A percentile compares a stretch with the other conserved stretches of the same genome.
phyloP scores from a whole-genome alignment of 2,329 filamentous ascomycete genomes.

The Aspergillus arachidicola region DNA sequence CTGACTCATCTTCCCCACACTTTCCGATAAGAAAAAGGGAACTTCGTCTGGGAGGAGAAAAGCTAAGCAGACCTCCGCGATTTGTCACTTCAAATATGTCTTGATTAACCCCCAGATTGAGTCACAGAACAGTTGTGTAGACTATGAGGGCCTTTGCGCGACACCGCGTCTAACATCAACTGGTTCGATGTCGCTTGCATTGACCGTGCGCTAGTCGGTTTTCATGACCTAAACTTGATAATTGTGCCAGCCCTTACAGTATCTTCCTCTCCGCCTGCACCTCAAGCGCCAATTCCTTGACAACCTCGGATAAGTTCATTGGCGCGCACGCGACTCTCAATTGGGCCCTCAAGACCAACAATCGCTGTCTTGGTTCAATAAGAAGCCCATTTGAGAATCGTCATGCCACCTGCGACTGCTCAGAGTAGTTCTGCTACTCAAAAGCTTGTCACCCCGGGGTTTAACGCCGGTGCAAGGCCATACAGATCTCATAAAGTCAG shows the following conservation, averaged over 20 bases:
- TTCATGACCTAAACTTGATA: neutral
- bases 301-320: neutral
- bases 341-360: neutral
- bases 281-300: neutral
- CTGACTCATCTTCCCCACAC: slow-evolving; percentile 22
- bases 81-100: neutral
- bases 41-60: neutral
- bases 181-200: slow-evolving; percentile 10
- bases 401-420: slow-evolving; percentile 35
- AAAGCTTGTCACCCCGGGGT: slow-evolving; percentile 38
- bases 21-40: slow-evolving; percentile 13
- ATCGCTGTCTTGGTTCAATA: neutral
- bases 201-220: slow-evolving; percentile 8
- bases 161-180: slow-evolving; percentile 1
- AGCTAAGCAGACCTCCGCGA: neutral
- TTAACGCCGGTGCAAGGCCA: slow-evolving; percentile 52
- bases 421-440: slow-evolving; percentile 31
- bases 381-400: neutral
- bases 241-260: neutral
- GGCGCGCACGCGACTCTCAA: neutral
- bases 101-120: neutral
- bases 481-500: slow-evolving; percentile 65
- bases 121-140: neutral
- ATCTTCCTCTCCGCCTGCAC: slow-evolving; percentile 1
- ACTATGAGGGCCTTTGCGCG: slow-evolving; percentile 7